Evolutionary conservation across 257 asterid species (phyloP), one percentile per base, ranked within the genome.

Genomic region (Solanum pinnatisectum): DNA sequence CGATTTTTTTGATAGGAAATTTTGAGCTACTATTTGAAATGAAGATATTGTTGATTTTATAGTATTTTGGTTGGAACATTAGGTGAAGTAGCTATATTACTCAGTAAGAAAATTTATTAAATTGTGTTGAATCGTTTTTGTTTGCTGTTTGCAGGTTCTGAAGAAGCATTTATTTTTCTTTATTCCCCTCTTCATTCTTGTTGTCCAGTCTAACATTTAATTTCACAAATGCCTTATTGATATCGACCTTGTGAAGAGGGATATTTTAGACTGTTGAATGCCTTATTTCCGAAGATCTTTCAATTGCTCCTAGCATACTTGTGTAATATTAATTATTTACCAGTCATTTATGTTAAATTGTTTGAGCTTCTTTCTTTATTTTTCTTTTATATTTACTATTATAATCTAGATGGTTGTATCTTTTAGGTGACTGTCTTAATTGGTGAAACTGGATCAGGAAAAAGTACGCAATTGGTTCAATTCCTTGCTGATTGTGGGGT

Each of bases 401-500:
- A 42, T 79, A 12, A 86, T 5, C 67, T 46, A 35, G 42, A 46
- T 16, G 25, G 30, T 27, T 81, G 85, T 46, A 81, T 27, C n/a
- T 10, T 14, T 23, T 94, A 95, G 99, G 90, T 95, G 52, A 93
- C 94, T 14, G 94, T 97, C 70, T 93, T 97, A 87, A 90, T 92
- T 11, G 99, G 98, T 49, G 98, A 96, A 93, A 97, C 99, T n/a
- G 99, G 99, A 74, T 95, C 99, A 0, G 99, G 99, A 73, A 97
- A 97, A 94, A 96, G 98, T 91, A 97, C 99, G 4, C 98, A 97
- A 88, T 81, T 96, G 91, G 97, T 96, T 88, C 99, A 96, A 93
- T 97, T 89, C 93, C 96, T 97, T 82, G 93, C 95, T 65, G 99
- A 97, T 88, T 91, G 98, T 52, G 95, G 96, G 60, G 85, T 91